phyloP scores from a whole-genome alignment of 106 monocot genomes.

The Amphibolis antarctica region DNA sequence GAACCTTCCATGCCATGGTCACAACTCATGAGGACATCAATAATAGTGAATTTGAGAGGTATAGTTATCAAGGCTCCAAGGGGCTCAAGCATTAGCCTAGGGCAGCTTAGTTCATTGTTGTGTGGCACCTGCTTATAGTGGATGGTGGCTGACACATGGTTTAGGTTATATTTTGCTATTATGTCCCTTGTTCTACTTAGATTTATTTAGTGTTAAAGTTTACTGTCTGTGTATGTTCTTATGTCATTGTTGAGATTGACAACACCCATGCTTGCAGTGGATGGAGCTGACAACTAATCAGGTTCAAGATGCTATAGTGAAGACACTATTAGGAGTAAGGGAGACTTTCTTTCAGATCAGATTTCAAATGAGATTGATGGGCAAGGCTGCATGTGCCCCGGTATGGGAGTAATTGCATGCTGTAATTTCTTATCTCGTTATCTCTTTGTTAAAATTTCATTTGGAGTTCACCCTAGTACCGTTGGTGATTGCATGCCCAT shows the following conservation, averaged over 20 bases:
- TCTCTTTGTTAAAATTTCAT: neutral
- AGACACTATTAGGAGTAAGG: constrained; percentile 55
- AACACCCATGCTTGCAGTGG: constrained; percentile 41
- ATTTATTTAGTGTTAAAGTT: neutral
- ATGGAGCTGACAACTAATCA: constrained; percentile 38
- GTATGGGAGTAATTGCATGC: constrained; percentile 25
- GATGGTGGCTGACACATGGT: no score
- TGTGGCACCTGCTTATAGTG: no score
- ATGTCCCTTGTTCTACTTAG: neutral
- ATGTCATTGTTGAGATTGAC: neutral
- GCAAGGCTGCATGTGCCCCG: constrained; percentile 69
- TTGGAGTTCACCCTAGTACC: no score
- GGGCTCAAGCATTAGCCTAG: no score
- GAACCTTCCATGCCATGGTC: no score
- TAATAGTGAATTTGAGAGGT: no score
- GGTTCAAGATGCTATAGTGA: constrained; percentile 38
- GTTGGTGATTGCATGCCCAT: no score
- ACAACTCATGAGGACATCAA: no score
- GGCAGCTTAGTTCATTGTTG: no score
- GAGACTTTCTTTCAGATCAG: constrained; percentile 75
- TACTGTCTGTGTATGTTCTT: neutral
- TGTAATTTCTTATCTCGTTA: neutral
- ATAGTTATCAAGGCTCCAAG: no score
- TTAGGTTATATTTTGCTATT: no score
- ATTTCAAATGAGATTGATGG: constrained; percentile 72